Evolutionary conservation across 2,329 filamentous ascomycete species (phyloP).

Genomic region (Pseudocercospora crystallina): DNA sequence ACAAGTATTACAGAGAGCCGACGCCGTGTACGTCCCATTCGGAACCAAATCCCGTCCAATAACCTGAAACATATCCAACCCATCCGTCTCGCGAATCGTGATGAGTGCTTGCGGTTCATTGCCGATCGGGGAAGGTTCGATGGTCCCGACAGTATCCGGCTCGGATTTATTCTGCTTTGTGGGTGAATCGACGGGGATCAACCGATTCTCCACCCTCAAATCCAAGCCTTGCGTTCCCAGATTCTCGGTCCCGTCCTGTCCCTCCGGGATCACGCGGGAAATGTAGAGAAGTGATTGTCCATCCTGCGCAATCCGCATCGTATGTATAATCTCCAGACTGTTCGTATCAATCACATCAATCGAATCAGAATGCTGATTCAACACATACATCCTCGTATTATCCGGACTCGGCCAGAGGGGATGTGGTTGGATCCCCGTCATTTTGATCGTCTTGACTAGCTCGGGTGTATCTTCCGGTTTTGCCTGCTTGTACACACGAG

Average conservation of each 20-base stretch:
- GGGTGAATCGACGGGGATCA: neutral
- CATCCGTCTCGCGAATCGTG: slow-evolving; percentile 6
- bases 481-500: slow-evolving; percentile 1
- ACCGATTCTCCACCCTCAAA: neutral
- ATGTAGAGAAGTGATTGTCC: slow-evolving; percentile 8
- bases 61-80: slow-evolving; percentile 12
- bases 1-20: neutral
- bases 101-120: neutral
- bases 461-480: neutral
- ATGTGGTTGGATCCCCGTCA: slow-evolving; percentile 7
- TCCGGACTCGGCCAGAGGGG: slow-evolving; percentile 8
- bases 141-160: neutral
- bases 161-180: neutral
- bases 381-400: slow-evolving; percentile 11
- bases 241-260: neutral
- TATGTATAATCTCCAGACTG: slow-evolving; percentile 8
- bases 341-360: slow-evolving; percentile 10
- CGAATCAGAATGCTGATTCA: slow-evolving; percentile 10
- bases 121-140: neutral
- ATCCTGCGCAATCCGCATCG: slow-evolving; percentile 4
- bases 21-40: slow-evolving; percentile 3
- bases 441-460: neutral
- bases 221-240: slow-evolving; percentile 8
- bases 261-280: neutral
- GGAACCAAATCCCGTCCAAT: slow-evolving; percentile 4